Percentiles rank a stretch among this genome's conserved stretches.
Evolutionary conservation across 192 early-diverging fungal species (phyloP).

Genomic region (Coemansia sp.): DNA sequence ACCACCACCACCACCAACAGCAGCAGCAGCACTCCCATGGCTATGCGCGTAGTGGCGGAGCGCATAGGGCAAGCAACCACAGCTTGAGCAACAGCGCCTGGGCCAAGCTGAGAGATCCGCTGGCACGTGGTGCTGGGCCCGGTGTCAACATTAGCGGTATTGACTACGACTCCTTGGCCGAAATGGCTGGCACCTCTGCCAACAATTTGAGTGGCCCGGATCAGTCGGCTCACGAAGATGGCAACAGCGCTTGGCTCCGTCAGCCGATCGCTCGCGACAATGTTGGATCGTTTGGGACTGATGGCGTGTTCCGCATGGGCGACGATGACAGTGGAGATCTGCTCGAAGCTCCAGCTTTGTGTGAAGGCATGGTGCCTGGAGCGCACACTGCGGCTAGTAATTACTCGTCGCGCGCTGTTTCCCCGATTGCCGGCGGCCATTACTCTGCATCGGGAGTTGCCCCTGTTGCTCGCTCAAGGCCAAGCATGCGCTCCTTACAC

Average conservation of each 20-base stretch:
- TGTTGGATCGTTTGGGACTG: constrained; percentile 66
- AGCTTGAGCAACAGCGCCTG: constrained; percentile 8
- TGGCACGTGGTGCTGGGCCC: neutral
- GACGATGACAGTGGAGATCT: constrained; percentile 44
- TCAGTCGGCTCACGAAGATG: constrained; percentile 30
- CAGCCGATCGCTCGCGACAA: constrained; percentile 57
- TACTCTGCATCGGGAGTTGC: neutral
- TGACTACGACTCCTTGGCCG: constrained; percentile 1
- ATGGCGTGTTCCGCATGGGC: constrained; percentile 65
- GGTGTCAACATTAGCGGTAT: neutral
- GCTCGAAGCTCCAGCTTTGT: constrained; percentile 9
- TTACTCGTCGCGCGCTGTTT: constrained; percentile 10
- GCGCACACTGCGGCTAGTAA: neutral
- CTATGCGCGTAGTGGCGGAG: constrained; percentile 19
- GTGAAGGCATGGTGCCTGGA: neutral
- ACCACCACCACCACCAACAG: constrained; percentile 1
- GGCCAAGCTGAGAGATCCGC: constrained; percentile 1
- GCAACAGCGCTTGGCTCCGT: constrained; percentile 47
- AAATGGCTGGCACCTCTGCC: neutral
- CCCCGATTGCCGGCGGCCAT: neutral
- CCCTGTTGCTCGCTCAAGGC: neutral
- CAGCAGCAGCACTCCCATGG: constrained; percentile 6
- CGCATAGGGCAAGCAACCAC: constrained; percentile 17
- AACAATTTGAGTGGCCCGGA: neutral
- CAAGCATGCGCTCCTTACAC: neutral